phyloP scores from a whole-genome alignment of 1,284 basidiomycete genomes.

The Xerocomus minutiporus region DNA sequence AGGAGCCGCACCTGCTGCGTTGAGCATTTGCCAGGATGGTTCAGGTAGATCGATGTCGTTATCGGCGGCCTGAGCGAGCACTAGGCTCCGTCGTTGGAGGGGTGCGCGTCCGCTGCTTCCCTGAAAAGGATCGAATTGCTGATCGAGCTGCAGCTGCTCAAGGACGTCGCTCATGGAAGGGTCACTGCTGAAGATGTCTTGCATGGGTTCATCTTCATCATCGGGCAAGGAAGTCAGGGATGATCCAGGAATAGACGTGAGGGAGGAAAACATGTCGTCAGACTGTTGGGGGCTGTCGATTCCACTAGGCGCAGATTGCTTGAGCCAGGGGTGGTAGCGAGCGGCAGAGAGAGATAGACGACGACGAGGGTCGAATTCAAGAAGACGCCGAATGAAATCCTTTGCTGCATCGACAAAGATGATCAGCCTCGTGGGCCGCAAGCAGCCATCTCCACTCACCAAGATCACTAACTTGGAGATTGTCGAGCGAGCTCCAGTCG shows the following conservation, averaged over 20 bases:
- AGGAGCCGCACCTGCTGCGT: slow-evolving; percentile 25
- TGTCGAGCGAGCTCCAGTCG: slow-evolving; percentile 54
- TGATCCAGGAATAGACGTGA: slow-evolving; percentile 18
- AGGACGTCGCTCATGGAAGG: slow-evolving; percentile 37
- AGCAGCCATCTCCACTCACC: slow-evolving; percentile 30
- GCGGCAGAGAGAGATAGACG: slow-evolving; percentile 61
- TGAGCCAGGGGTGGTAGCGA: slow-evolving; percentile 65
- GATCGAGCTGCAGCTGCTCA: slow-evolving; percentile 31
- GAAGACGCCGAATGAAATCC: slow-evolving; percentile 37
- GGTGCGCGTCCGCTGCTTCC: slow-evolving; percentile 22
- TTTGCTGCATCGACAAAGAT: slow-evolving; percentile 20
- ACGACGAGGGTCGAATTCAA: slow-evolving; percentile 45
- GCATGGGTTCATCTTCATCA: slow-evolving; percentile 34
- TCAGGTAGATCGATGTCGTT: slow-evolving; percentile 20
- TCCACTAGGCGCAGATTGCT: background rate
- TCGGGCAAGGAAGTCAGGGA: slow-evolving; percentile 22
- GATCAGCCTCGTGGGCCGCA: background rate
- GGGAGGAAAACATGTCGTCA: slow-evolving; percentile 13
- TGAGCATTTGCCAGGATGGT: slow-evolving; percentile 32
- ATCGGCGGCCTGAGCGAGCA: slow-evolving; percentile 38
- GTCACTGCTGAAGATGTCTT: slow-evolving; percentile 24
- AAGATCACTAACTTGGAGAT: slow-evolving; percentile 33
- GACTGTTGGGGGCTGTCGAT: slow-evolving; percentile 3
- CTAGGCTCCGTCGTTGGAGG: slow-evolving; percentile 47
- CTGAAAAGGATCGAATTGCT: slow-evolving; percentile 3